phyloP scores from a whole-genome alignment of 2,329 filamentous ascomycete species.

The Penicillium sp. region DNA sequence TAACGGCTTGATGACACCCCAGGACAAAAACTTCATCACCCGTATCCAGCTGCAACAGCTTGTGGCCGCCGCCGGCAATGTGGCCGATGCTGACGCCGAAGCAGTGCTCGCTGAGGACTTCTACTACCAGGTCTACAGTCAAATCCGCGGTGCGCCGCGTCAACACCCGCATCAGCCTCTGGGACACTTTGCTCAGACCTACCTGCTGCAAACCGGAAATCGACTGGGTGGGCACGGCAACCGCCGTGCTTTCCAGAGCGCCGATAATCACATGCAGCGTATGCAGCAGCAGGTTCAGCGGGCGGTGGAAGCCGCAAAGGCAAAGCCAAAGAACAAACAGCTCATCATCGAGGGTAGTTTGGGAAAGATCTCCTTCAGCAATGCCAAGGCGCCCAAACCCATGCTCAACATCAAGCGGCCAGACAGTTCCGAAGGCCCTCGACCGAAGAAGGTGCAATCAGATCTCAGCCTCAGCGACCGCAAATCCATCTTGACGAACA shows the following conservation, averaged over 20 bases:
- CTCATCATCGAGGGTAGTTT: slow-evolving; percentile 92
- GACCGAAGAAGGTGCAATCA: slow-evolving; percentile 44
- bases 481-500: slow-evolving; percentile 76
- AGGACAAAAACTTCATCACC: slow-evolving; percentile 99
- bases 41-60: slow-evolving; percentile 95
- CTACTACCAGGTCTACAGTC: slow-evolving; percentile 95
- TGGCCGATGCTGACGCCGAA: slow-evolving; percentile 72
- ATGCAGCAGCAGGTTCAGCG: slow-evolving; percentile 99
- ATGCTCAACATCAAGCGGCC: slow-evolving; percentile 89
- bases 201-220: slow-evolving; percentile 88
- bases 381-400: slow-evolving; percentile 93
- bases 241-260: slow-evolving; percentile 69
- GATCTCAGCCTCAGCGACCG: slow-evolving; percentile 62
- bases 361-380: slow-evolving; percentile 98
- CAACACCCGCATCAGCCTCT: slow-evolving; percentile 90
- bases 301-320: slow-evolving; percentile 93
- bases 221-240: slow-evolving; percentile 62
- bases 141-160: slow-evolving; percentile 82
- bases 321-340: slow-evolving; percentile 95
- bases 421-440: slow-evolving; percentile 59
- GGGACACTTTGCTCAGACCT: slow-evolving; percentile 95
- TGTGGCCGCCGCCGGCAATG: slow-evolving; percentile 82
- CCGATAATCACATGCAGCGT: slow-evolving; percentile 94
- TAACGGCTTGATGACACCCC: slow-evolving; percentile 96
- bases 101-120: slow-evolving; percentile 86